Conservation (phyloP, 2,329 filamentous ascomycete genomes). For the Hyphodiscus sp. region DNA sequence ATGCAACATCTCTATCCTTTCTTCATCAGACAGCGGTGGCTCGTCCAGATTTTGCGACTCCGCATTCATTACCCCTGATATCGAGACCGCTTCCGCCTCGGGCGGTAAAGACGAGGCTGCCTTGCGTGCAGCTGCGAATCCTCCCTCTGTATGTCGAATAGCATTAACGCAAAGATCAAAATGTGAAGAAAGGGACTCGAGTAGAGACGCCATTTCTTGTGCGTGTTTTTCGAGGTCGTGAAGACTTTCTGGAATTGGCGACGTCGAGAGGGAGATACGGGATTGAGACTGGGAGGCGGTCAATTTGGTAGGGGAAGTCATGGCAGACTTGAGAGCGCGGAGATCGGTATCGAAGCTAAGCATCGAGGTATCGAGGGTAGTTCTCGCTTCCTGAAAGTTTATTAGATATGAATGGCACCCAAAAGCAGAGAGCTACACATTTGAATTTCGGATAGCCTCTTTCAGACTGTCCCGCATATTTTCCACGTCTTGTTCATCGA, state of each 20-base stretch:
- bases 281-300: conserved; percentile 23
- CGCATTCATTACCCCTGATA: conserved; percentile 56
- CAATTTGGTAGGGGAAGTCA: conserved; percentile 27
- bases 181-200: conserved; percentile 76
- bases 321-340: conserved; percentile 48
- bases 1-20: conserved; percentile 75
- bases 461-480: conserved; percentile 60
- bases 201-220: conserved; percentile 71
- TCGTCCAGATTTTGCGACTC: conserved; percentile 44
- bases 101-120: conserved; percentile 56
- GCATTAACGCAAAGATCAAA: conserved; percentile 92
- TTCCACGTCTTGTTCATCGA: conserved; percentile 65
- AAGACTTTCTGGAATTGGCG: conserved; percentile 40
- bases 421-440: conserved; percentile 39
- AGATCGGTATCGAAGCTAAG: conserved; percentile 70
- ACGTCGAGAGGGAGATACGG: conserved; percentile 5
- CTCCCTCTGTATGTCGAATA: conserved; percentile 82
- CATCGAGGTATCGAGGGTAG: conserved; percentile 63
- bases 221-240: conserved; percentile 49
- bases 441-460: conserved; percentile 63
- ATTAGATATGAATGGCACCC: conserved; percentile 4
- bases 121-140: conserved; percentile 61
- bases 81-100: conserved; percentile 46
- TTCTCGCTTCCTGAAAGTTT: conserved; percentile 49
- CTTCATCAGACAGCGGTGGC: conserved; percentile 66